phyloP scores from a whole-genome alignment of 179 eudicot species.

The Beta macrorhiza region DNA sequence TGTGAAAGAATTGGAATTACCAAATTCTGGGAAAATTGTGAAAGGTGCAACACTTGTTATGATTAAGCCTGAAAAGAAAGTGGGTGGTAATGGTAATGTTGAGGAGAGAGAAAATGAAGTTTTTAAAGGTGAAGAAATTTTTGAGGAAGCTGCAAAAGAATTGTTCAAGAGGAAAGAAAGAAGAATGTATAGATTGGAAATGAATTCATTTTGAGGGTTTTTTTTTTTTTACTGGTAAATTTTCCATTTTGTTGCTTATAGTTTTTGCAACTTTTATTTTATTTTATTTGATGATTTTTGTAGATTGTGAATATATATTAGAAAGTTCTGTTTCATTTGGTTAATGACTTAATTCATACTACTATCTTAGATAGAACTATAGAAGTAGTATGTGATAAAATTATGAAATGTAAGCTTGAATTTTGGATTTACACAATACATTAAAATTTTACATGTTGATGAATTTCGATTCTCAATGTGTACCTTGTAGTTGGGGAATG shows the following conservation, averaged over 20 bases:
- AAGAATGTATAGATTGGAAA: slow-evolving; percentile 51
- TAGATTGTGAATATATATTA: slow-evolving; percentile 3
- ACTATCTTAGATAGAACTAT: too few species aligned
- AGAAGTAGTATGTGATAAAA: too few species aligned
- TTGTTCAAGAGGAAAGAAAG: slow-evolving; percentile 50
- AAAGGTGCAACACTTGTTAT: slow-evolving; percentile 66
- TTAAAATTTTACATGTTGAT: too few species aligned
- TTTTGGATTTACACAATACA: too few species aligned
- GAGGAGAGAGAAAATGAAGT: slow-evolving; percentile 10
- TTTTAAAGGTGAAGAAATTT: slow-evolving; percentile 32
- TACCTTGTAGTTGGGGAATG: too few species aligned
- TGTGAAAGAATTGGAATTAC: slow-evolving; percentile 51
- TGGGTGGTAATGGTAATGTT: slow-evolving; percentile 26
- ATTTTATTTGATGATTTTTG: background rate
- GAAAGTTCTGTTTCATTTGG: too few species aligned
- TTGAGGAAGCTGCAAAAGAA: slow-evolving; percentile 54
- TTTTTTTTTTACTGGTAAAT: background rate
- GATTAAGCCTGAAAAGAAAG: slow-evolving; percentile 49
- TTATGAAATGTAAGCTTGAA: too few species aligned
- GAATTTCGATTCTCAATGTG: too few species aligned
- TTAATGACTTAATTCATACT: too few species aligned
- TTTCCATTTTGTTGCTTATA: slow-evolving; percentile 1
- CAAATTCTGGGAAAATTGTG: slow-evolving; percentile 46
- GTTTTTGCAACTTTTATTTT: background rate
- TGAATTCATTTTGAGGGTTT: slow-evolving; percentile 62